Base-by-base conservation (phyloP, 176 grass and related monocot species). In the Rhipidocladum racemiflorum region DNA sequence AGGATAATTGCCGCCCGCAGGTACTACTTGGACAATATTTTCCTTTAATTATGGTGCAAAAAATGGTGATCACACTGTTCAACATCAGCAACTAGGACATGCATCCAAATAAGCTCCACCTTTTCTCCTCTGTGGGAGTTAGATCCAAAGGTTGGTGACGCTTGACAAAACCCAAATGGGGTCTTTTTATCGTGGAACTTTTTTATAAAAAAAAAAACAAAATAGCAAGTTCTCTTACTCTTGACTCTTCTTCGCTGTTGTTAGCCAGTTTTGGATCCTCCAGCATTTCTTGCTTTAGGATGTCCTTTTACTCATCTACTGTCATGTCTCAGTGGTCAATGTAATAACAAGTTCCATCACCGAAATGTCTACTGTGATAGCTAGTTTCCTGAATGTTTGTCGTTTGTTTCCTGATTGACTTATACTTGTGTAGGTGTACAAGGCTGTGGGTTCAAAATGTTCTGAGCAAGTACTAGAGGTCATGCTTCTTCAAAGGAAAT, bases 381-480 rank as follows among this genome's bases (percentile, higher is more conserved):
- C 15, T 42, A 49, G 1, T 50, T 76, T 56, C 4, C 8, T 63
- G 15, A 2, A 76, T 48, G 51, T 64, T 9, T n/a, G 11, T 63
- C 64, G 42, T 54, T 27, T 70, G 0, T 75, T 57, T 57, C 7
- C 61, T 90, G 46, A 88, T 84, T 4, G n/a, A 0, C 44, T 80
- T 75, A 14, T 69, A 9, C 30, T 61, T 68, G 28, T 82, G 23
- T 55, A 98, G 92, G 87, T 98, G 65, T 93, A 98, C 80, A 98
- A 98, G 82, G 90, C 92, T 30, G 90, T 91, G 73, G 90, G 60
- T 73, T 99, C 80, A 46, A 99, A 98, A 85, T 90, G 75, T 76
- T 98, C 92, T 1, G 86, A 95, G 73, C 92, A 98, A 65, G 75
- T 85, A 24, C 76, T 93, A 63, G 92, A 95, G 92, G 95, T 95